Percentiles rank a stretch among this genome's conserved stretches.
phyloP scores from a whole-genome alignment of 164 flowering plant genomes.

The Magnolia officinalis region DNA sequence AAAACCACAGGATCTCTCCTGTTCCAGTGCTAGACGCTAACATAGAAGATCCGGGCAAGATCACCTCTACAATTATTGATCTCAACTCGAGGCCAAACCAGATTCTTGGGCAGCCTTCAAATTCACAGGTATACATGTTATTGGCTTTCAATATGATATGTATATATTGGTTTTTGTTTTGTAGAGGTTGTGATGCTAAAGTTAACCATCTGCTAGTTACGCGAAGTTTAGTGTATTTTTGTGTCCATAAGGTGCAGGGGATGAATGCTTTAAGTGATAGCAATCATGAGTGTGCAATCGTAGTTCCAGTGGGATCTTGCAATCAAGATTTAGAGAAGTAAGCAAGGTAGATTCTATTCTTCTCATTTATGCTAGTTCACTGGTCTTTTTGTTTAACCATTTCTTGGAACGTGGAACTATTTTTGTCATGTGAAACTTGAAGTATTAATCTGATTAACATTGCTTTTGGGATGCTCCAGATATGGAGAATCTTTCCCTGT shows the following conservation, averaged over 20 bases:
- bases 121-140: conserved; percentile 44
- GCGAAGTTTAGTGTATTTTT: not conserved
- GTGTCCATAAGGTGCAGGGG: conserved; percentile 25
- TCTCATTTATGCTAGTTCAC: no score
- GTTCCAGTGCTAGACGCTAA: conserved; percentile 33
- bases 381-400: no score
- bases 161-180: not conserved
- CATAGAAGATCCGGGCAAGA: conserved; percentile 31
- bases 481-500: no score
- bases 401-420: no score
- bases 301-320: conserved; percentile 50
- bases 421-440: no score
- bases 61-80: conserved; percentile 62
- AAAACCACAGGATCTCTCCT: conserved; percentile 38
- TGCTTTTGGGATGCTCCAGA: no score
- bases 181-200: not conserved
- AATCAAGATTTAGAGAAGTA: conserved; percentile 27
- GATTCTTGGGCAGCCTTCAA: conserved; percentile 53
- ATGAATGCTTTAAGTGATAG: conserved; percentile 31
- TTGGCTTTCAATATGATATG: not conserved
- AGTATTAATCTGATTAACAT: no score
- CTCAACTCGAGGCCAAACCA: conserved; percentile 65
- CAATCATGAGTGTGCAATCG: conserved; percentile 40
- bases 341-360: conserved; percentile 7
- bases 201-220: not conserved